Evolutionary conservation across 257 asterid species (phyloP).

Genomic region (Nicotiana attenuata): DNA sequence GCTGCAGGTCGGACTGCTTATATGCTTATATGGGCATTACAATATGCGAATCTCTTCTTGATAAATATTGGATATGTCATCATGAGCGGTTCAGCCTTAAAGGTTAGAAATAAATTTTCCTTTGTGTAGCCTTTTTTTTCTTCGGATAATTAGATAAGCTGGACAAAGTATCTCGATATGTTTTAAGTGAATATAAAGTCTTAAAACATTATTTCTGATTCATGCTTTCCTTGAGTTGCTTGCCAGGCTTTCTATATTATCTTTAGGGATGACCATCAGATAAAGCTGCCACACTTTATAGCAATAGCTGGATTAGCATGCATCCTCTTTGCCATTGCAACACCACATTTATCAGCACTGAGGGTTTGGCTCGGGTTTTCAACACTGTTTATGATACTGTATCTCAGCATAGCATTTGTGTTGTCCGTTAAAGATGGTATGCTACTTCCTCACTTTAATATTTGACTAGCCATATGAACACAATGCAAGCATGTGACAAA

Average conservation of each 20-base stretch:
- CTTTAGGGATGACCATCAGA: slow-evolving; percentile 43
- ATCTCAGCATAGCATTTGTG: slow-evolving; percentile 51
- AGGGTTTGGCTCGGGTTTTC: slow-evolving; percentile 79
- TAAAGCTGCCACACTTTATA: slow-evolving; percentile 81
- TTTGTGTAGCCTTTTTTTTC: not conserved
- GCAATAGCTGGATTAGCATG: slow-evolving; percentile 69
- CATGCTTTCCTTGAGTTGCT: not conserved
- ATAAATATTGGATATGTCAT: slow-evolving; percentile 79
- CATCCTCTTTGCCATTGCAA: slow-evolving; percentile 66
- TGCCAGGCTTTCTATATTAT: slow-evolving; percentile 75
- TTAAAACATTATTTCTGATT: not conserved
- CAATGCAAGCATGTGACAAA: not conserved
- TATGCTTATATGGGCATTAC: slow-evolving; percentile 75
- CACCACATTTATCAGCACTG: slow-evolving; percentile 89
- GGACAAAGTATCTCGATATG: not conserved
- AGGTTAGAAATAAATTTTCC: slow-evolving; percentile 39
- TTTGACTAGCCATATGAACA: not conserved
- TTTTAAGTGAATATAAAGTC: not conserved
- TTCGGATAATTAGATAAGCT: not conserved
- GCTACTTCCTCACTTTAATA: slow-evolving; percentile 8
- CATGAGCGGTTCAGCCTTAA: slow-evolving; percentile 80
- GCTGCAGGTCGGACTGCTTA: slow-evolving; percentile 66
- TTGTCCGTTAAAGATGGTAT: slow-evolving; percentile 82
- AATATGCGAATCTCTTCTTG: slow-evolving; percentile 88
- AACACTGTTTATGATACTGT: slow-evolving; percentile 60